Base-by-base conservation (phyloP, 2,329 filamentous ascomycete genomes). In the Gaeumannomyces tritici region DNA sequence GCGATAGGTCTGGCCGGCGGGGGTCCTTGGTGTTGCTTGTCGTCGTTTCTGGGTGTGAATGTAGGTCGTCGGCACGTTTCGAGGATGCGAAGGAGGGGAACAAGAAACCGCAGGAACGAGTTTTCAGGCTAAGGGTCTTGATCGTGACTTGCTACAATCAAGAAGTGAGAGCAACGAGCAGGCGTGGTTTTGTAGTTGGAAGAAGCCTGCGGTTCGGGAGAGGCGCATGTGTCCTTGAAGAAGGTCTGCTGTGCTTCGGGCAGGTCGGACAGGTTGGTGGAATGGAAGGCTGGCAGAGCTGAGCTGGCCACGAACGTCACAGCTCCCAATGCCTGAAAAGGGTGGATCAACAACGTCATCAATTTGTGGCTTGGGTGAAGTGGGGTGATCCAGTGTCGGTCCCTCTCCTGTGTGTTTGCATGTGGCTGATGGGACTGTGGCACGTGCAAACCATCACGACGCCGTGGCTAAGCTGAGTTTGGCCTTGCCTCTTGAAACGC, bases 261-360 rank as follows among this genome's bases (percentile, higher is more conserved):
- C 55, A 56, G 26, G 55, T 12, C 12, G 11, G 28, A 56, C 55
- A 56, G 26, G 55, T 12, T 27, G 26, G 55, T 18, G 24, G 55
- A 3, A 28, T 21, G 26, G n/a, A n/a, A n/a, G n/a, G 24, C 27
- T 24, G 55, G 55, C 55, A 29, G 42, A 51, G 42, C 42, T 51
- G 55, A 56, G 26, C 55, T 56, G 56, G 56, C 56, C 29, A 33
- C 27, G 28, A 33, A 58, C 56, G 56, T 58, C 56, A 58, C 56
- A 35, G 29, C 27, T 29, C 31, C 13, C 27, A 58, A 33, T 29
- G 29, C 27, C 28, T 58, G 13, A 4, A 58, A 33, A 11, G 42
- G 28, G 28, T 58, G 56, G 56, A 33, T 58, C 56, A 29, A 58
- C 56, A 58, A 58, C 56, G 56, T 58, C 56, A 58, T 58, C 56